Conservation (phyloP, 2,329 filamentous ascomycete species). For the Cladosporium sphaerospermum region DNA sequence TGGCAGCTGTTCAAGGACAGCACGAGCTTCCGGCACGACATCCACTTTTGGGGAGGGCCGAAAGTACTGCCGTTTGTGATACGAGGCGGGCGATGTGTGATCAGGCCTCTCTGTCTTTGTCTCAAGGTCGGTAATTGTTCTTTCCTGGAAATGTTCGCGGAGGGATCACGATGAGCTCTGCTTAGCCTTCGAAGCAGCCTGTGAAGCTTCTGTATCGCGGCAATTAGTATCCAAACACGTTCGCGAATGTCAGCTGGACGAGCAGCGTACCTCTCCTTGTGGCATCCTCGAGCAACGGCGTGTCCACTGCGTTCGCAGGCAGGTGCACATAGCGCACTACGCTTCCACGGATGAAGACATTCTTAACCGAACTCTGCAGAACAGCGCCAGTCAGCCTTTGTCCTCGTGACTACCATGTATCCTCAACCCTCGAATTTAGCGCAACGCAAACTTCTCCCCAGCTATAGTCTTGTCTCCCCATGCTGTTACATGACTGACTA, state of each 20-base stretch:
- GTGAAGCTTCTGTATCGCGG: conserved; percentile 23
- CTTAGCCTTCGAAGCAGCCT: conserved; percentile 32
- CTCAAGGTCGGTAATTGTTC: conserved; percentile 1
- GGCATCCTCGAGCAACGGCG: conserved; percentile 81
- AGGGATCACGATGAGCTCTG: conserved; percentile 16
- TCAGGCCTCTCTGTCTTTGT: background rate
- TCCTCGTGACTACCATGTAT: background rate
- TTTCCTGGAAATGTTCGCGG: background rate
- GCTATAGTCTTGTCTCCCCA: background rate
- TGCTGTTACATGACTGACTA: conserved; percentile 22
- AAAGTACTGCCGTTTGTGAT: conserved; percentile 5
- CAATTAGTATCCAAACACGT: conserved; percentile 16
- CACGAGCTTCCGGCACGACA: background rate
- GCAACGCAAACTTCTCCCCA: background rate
- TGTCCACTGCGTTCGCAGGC: conserved; percentile 74
- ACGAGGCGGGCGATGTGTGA: background rate
- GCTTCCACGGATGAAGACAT: conserved; percentile 90
- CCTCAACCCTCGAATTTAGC: background rate
- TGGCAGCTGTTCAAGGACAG: background rate
- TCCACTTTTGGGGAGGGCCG: background rate
- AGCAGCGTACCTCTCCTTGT: conserved; percentile 65
- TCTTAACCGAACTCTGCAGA: conserved; percentile 70
- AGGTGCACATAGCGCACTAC: conserved; percentile 91
- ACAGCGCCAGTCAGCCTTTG: conserved; percentile 4
- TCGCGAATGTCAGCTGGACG: background rate